phyloP scores from a whole-genome alignment of 192 early-diverging fungal genomes.

The Pilobolus umbonatus region DNA sequence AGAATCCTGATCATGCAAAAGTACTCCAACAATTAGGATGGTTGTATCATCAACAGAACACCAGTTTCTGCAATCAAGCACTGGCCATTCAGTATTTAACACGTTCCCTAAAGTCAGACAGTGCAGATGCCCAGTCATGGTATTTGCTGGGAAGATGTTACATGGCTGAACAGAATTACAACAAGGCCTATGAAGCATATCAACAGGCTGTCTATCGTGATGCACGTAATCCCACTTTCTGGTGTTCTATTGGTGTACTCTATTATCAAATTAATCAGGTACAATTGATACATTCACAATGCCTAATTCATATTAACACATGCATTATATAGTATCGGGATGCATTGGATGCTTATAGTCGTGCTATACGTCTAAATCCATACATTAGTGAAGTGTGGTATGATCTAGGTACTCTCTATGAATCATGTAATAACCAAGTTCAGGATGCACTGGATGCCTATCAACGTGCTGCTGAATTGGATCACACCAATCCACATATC shows the following conservation, averaged over 20 bases:
- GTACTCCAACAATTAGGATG: slow-evolving; percentile 95
- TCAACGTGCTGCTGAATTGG: slow-evolving; percentile 85
- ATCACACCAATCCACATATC: slow-evolving; percentile 67
- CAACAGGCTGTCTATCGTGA: slow-evolving; percentile 96
- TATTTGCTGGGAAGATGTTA: slow-evolving; percentile 95
- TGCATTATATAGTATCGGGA: slow-evolving; percentile 71
- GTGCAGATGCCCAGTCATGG: slow-evolving; percentile 88
- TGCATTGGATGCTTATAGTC: slow-evolving; percentile 94
- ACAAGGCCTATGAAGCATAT: slow-evolving; percentile 95
- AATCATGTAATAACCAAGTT: slow-evolving; percentile 96
- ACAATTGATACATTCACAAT: background rate
- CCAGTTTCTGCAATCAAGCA: slow-evolving; percentile 80
- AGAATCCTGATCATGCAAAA: slow-evolving; percentile 91
- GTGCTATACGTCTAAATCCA: slow-evolving; percentile 91
- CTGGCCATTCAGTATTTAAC: slow-evolving; percentile 77
- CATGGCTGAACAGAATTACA: slow-evolving; percentile 93
- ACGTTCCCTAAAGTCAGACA: slow-evolving; percentile 80
- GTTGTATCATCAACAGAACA: slow-evolving; percentile 88
- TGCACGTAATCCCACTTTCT: slow-evolving; percentile 91
- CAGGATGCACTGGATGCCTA: slow-evolving; percentile 97
- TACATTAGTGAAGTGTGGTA: slow-evolving; percentile 98
- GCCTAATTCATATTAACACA: too few relatives aligned
- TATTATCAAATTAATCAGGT: slow-evolving; percentile 95
- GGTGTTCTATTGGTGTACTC: slow-evolving; percentile 98
- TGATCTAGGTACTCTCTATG: slow-evolving; percentile 93